Base-by-base conservation (phyloP, 352 stramenopile genomes). In the Phytophthora hibernalis region DNA sequence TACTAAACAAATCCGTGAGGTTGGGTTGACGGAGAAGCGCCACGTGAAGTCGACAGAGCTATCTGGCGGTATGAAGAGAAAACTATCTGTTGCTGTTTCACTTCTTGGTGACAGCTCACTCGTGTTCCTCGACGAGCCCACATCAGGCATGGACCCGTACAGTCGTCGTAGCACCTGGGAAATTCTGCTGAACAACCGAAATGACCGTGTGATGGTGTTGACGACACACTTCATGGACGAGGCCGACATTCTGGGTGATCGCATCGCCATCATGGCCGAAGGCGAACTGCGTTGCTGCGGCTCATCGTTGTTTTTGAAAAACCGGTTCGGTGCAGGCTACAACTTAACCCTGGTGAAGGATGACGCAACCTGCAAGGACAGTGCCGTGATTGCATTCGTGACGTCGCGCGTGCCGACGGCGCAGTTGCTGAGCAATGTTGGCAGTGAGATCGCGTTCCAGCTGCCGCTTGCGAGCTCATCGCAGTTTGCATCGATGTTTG, bases 211-310 rank as follows among this genome's bases (percentile, higher is more conserved):
- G 31, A 96, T 97, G 60, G 72, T 98, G 24, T 54, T 98, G 12
- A 98, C 91, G 13, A 98, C 93, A 18, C 97, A 99, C 61, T 98
- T 98, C 58, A 98, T 98, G 94, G 94, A 85, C 35, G 92, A 98
- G 65, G 89, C 90, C 1, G 89, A 98, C 50, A 78, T 95, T 26
- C 67, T 98, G 8, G 85, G 80, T 15, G 88, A 96, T 45, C 80
- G 86, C 12, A 91, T 96, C 31, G 81, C 85, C 2, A 93, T 96
- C 42, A 96, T 96, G 89, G 76, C 87, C 11, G 76, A 95, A 58
- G 89, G 94, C n/a, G 72, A 89, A 37, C 54, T 92, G 21, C 77
- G 80, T 26, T 90, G 83, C 65, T 89, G 79, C 24, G 89, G 89
- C 2, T 92, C 83, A 0, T 91, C 85, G 9, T 56, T 95, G 49